These are phyloP conservation scores for Saccharomycopsis olivae DNA, from an alignment of 805 yeast species.

Conservation along the genomic window DNA sequence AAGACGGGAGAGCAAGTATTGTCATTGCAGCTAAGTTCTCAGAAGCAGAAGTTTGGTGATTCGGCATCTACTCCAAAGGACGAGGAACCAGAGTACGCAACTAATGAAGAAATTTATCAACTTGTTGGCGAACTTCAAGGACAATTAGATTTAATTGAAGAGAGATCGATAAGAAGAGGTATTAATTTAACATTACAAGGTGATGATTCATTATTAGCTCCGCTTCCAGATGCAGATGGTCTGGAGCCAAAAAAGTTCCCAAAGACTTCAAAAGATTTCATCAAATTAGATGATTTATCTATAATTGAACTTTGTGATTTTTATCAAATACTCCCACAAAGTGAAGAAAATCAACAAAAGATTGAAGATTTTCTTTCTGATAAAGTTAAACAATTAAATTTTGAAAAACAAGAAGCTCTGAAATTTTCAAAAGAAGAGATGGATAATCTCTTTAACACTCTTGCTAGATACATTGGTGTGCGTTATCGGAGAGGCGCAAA, in stretches of 20 bases:
- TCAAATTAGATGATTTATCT: conserved; percentile 31
- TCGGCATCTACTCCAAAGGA: background rate
- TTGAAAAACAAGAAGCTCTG: conserved; percentile 22
- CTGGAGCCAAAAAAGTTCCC: conserved; percentile 59
- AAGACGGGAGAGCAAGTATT: conserved; percentile 75
- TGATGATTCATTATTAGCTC: conserved; percentile 38
- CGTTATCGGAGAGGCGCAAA: conserved; percentile 32
- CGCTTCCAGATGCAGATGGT: conserved; percentile 73
- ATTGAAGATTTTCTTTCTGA: conserved; percentile 43
- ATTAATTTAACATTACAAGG: conserved; percentile 44
- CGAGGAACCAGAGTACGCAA: conserved; percentile 48
- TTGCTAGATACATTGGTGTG: conserved; percentile 63
- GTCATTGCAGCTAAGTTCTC: conserved; percentile 51
- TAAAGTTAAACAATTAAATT: conserved; percentile 32
- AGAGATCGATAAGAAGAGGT: conserved; percentile 61
- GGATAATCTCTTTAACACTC: conserved; percentile 45
- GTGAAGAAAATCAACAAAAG: conserved; percentile 40
- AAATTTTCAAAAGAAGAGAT: conserved; percentile 36
- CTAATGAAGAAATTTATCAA: conserved; percentile 78
- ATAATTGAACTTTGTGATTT: conserved; percentile 52
- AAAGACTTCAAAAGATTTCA: conserved; percentile 41
- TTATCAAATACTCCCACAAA: conserved; percentile 69
- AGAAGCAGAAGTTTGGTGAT: conserved; percentile 30
- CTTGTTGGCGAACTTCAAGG: conserved; percentile 85
- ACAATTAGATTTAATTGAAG: conserved; percentile 71